Base-by-base conservation (phyloP, 371 early-diverging fungal genomes). In the Mucor ambiguus region DNA sequence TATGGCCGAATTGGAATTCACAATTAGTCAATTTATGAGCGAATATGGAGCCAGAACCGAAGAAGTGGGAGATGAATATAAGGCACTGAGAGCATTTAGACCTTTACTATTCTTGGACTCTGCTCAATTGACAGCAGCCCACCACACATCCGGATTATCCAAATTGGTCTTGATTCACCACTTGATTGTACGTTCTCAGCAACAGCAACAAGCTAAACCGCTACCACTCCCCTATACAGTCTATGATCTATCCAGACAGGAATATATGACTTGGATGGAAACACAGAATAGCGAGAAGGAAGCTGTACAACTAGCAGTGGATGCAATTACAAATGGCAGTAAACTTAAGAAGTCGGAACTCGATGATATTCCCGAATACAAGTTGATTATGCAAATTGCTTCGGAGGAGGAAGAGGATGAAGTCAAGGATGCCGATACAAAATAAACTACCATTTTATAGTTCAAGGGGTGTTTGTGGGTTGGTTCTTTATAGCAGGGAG, bases 1-100 rank as follows among this genome's bases (percentile, higher is more conserved):
- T 66, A 84, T 91, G 85, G 85, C 89, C n/a, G 89, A 90, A 65
- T 68, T 91, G 24, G 91, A 91, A 64, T 89, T 87, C 70, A 80
- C 78, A 1, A 65, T 89, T 16, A 87, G 76, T 63, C 87, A 87
- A 62, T 77, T 89, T 48, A 29, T 76, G 44, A 80, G 77, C 41
- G 81, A 82, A 48, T 77, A 77, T 74, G 85, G 86, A 9, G 70
- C 83, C 61, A 83, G 79, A 46, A 72, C 87, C 20, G 87, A 86
- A 29, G 85, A 85, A 54, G 55, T 84, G 49, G 87, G 83, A 11
- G 78, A 85, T 18, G 74, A 77, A 29, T 88, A 88, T 61, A 81
- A 77, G 61, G 85, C 88, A 5, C 66, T 90, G 26, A 73, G 87
- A 58, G 81, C 85, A 28, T 87, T 88, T 71, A 72, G 80, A 58